Conservation (phyloP, 75 land plant genomes). For the Pinus taeda region DNA sequence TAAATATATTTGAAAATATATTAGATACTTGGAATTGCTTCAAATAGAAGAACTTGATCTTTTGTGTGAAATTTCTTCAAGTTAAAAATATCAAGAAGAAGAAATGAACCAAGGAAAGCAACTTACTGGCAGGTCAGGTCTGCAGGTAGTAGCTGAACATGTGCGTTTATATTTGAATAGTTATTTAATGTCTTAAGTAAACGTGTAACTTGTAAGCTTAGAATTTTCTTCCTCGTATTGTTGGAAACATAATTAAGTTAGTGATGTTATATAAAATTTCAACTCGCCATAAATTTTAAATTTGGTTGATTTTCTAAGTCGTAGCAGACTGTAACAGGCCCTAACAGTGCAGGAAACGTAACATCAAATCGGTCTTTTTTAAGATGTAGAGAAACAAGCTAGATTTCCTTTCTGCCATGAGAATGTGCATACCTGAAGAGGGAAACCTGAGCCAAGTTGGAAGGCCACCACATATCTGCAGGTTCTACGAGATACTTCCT, state of each 20-base stretch:
- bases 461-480: slow-evolving; percentile 75
- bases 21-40: not conserved
- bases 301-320: too few species aligned
- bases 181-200: not conserved
- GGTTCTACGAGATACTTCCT: slow-evolving; percentile 57
- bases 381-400: not conserved
- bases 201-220: not conserved
- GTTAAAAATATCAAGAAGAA: slow-evolving; percentile 77
- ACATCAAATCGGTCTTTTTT: not conserved
- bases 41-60: not conserved
- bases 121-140: slow-evolving; percentile 92
- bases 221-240: not conserved
- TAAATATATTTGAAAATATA: not conserved
- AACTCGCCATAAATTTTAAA: slow-evolving; percentile 65
- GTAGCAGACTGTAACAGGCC: not conserved
- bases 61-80: not conserved
- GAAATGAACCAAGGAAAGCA: slow-evolving; percentile 87
- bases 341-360: not conserved
- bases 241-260: slow-evolving; percentile 63
- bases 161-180: not conserved
- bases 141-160: slow-evolving; percentile 42
- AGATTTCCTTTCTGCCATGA: not conserved
- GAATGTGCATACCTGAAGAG: slow-evolving; percentile 48
- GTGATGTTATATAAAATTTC: slow-evolving; percentile 84
- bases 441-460: slow-evolving; percentile 60